Base-by-base conservation (phyloP, 306 rosid species). In the Cucurbita moschata region DNA sequence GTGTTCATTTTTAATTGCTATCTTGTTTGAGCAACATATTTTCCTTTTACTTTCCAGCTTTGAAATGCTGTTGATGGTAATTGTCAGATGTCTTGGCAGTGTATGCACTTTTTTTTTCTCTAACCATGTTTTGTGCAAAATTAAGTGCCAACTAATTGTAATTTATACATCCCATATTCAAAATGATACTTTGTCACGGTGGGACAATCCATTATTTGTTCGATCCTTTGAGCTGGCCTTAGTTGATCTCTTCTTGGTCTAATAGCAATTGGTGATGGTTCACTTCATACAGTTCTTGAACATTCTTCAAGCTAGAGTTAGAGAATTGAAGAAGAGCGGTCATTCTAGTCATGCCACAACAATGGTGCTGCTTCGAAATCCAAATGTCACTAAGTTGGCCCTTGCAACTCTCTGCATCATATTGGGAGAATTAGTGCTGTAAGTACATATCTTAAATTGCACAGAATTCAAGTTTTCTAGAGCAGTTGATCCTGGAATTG, bases 341-440 rank as follows among this genome's bases (percentile, higher is more conserved):
- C 81, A 77, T 66, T 60, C 76, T 72, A 85, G 63, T 68, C 75
- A 79, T 80, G 86, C 97, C 50, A 86, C 92, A 16, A 86, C 96
- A 42, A 77, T 87, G 74, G 80, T 93, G 86, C 82, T 93, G 35
- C 81, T 86, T 83, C 93, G 97, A 77, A 85, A 88, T 83, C 96
- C 97, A 56, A 93, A 90, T 85, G 97, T 90, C 76, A 97, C 97
- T 35, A 93, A 93, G 80, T 88, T 96, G 9, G 96, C 98, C 73
- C 87, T 93, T 76, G 85, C 88, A 93, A 88, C 78, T 85, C 96
- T 68, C 79, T 93, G 80, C 98, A 93, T 82, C 91, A 83, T 79
- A 84, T 87, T 76, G 97, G 97, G 74, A 88, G 94, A 88, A 88
- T 87, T 79, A 88, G 92, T 73, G 97, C 98, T 43, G 92, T 89